Percentiles rank a stretch among this genome's conserved stretches.
Evolutionary conservation across 192 early-diverging fungal genomes (phyloP).

Genomic region (Pilaira anomala): DNA sequence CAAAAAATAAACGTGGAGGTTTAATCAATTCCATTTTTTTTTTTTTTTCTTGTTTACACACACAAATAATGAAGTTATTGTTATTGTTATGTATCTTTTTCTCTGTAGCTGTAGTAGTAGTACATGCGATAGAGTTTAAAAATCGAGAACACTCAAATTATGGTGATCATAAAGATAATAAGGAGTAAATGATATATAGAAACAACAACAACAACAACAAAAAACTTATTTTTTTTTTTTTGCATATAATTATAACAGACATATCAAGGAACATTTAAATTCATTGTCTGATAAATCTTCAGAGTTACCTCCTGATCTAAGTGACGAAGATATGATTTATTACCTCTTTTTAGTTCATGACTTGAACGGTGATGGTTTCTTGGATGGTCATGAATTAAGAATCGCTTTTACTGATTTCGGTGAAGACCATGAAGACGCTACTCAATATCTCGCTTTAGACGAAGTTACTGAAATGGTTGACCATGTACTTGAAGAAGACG

Average conservation of each 20-base stretch:
- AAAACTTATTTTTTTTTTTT: not conserved
- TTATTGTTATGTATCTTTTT: not conserved
- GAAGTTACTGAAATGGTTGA: constrained; percentile 68
- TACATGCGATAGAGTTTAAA: constrained; percentile 1
- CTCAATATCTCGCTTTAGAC: constrained; percentile 33
- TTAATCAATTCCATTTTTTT: not conserved
- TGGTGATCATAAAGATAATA: constrained; percentile 27
- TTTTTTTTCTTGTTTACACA: not conserved
- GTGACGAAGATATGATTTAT: constrained; percentile 60
- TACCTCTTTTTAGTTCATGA: constrained; percentile 75
- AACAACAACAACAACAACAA: not conserved
- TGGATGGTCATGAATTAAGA: constrained; percentile 79
- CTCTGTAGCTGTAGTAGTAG: too few relatives aligned
- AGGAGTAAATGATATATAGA: constrained; percentile 21
- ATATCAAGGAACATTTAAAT: constrained; percentile 54
- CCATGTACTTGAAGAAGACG: constrained; percentile 72
- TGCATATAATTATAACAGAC: constrained; percentile 41
- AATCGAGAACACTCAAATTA: constrained; percentile 34
- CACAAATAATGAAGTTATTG: not conserved
- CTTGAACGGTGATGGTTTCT: constrained; percentile 62
- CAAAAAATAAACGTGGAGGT: not conserved
- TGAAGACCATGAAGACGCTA: constrained; percentile 25
- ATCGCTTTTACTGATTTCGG: constrained; percentile 50
- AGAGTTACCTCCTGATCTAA: not conserved
- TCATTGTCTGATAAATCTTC: constrained; percentile 17